These are phyloP conservation scores for Yamadazyma aaseri DNA, from an alignment of 1,139 yeast species.

Conservation along the genomic window DNA sequence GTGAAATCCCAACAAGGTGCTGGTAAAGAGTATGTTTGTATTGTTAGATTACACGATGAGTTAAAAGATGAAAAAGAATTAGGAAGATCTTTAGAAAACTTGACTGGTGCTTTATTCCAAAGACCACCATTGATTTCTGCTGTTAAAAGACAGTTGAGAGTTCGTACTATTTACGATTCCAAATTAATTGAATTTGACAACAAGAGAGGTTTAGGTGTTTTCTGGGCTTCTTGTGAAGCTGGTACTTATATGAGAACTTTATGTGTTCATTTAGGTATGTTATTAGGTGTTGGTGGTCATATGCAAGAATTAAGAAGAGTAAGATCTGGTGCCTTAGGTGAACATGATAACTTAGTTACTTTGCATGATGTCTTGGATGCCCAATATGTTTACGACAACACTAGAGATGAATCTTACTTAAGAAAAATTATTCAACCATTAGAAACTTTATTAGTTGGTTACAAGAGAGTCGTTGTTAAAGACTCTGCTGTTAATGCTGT, in stretches of 20 bases:
- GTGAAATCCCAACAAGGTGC: conserved; percentile 99
- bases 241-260: conserved; percentile 99
- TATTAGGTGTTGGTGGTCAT: conserved; percentile 98
- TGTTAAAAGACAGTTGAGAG: conserved; percentile 97
- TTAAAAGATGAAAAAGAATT: conserved; percentile 87
- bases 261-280: conserved; percentile 98
- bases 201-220: conserved; percentile 94
- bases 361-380: conserved; percentile 97
- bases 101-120: conserved; percentile 98
- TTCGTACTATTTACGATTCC: conserved; percentile 95
- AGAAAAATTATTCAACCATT: conserved; percentile 94
- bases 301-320: conserved; percentile 99
- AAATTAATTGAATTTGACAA: conserved; percentile 94
- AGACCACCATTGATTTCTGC: conserved; percentile 99
- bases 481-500: conserved; percentile 98
- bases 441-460: conserved; percentile 89
- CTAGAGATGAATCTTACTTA: conserved; percentile 93
- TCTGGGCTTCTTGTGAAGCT: conserved; percentile 99
- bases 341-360: conserved; percentile 88
- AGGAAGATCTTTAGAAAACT: conserved; percentile 84
- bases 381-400: conserved; percentile 95
- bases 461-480: conserved; percentile 96
- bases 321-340: conserved; percentile 93
- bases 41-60: conserved; percentile 92
- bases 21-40: conserved; percentile 98